phyloP scores from a whole-genome alignment of 2,329 filamentous ascomycete species.

The Neofusicoccum ribis region DNA sequence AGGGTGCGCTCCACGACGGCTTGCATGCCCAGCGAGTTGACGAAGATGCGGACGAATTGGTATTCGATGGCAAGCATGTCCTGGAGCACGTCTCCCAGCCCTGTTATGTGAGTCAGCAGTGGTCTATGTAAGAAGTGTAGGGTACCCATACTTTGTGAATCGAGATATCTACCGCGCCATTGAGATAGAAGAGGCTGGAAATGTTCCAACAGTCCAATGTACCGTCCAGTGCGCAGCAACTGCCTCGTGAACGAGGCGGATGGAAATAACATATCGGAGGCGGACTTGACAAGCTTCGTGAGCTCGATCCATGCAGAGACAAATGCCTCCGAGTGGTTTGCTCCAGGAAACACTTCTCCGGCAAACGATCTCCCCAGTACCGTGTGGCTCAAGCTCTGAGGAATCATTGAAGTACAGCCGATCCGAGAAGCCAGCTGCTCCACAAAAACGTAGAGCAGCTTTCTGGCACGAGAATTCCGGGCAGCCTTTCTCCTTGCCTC shows the following conservation, averaged over 20 bases:
- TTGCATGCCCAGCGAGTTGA: conserved; percentile 55
- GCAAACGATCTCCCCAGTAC: conserved; percentile 36
- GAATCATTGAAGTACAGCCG: conserved; percentile 54
- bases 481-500: conserved; percentile 27
- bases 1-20: conserved; percentile 57
- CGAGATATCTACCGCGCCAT: conserved; percentile 43
- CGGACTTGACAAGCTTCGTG: conserved; percentile 50
- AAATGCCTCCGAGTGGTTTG: conserved; percentile 30
- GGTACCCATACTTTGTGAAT: conserved; percentile 36
- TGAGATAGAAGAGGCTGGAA: conserved; percentile 44
- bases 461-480: conserved; percentile 39
- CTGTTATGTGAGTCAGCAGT: conserved; percentile 21
- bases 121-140: background rate
- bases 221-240: conserved; percentile 49
- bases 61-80: conserved; percentile 57
- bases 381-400: conserved; percentile 44
- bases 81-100: conserved; percentile 41
- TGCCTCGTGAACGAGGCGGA: conserved; percentile 42
- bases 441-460: conserved; percentile 49
- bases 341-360: conserved; percentile 6
- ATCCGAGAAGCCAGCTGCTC: conserved; percentile 54
- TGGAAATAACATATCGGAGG: conserved; percentile 56
- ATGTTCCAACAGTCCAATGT: conserved; percentile 51
- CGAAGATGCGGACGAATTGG: conserved; percentile 45
- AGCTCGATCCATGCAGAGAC: conserved; percentile 53